Evolutionary conservation across 108 stramenopile species (phyloP), one percentile per base, ranked within the genome.

Genomic region (Parmales sp.): DNA sequence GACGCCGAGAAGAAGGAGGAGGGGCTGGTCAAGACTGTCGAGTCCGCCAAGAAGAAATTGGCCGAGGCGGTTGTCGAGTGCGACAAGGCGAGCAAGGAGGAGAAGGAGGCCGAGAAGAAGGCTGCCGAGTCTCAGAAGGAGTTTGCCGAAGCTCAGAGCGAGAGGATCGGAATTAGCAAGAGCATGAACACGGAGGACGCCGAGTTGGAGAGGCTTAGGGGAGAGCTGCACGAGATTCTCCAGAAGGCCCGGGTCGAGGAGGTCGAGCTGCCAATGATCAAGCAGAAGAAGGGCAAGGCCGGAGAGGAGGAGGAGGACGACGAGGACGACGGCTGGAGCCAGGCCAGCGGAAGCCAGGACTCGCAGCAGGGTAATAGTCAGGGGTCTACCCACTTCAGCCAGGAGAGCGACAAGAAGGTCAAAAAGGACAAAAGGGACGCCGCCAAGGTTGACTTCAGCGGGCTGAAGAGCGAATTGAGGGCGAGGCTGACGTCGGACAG

Each of bases 181-280:
- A 72, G 74, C 28, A 79, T 91, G 26, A 72, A 78, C 46, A 69
- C 75, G 3, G 84, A 87, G 63, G 88, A 91, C 48, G 72, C 69
- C 37, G 79, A 83, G 23, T 67, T 91, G 37, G 87, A 88, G 65
- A 80, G 82, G 7, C 78, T 92, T 8, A 90, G 91, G 28, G 90
- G 86, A 25, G 86, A 88, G 70, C 82, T 91, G 5, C 89, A 94
- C 69, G 92, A 96, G 72, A 90, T 85, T 29, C 81, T 96, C 13
- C 90, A 88, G 49, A 86, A 89, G 65, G 91, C 91, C 7, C 82
- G 85, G 34, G 84, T 93, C 6, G 92, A 93, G 51, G 88, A 93
- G 78, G 90, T 94, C 1, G 81, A 83, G 19, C 46, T 96, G 13
- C 95, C 95, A 9, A 50, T 82, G 38, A 46, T 74, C 31, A 41